Evolutionary conservation across 805 yeast genomes (phyloP).

Genomic region (Yarrowia porcina): DNA sequence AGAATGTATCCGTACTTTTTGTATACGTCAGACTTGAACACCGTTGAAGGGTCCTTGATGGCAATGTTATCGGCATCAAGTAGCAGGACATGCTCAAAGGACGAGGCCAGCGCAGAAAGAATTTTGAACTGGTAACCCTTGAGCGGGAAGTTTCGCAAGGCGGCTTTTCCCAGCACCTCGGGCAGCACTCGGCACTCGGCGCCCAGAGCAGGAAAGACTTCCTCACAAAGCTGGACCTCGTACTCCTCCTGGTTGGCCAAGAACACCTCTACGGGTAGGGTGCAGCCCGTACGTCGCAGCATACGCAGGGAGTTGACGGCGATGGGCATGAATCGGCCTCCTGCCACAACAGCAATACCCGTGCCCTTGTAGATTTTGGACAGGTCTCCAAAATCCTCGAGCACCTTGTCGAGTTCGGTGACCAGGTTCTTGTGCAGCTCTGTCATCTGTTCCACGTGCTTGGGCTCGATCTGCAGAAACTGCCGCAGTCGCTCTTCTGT

Average conservation of each 20-base stretch:
- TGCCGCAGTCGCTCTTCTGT: slow-evolving; percentile 52
- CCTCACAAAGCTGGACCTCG: slow-evolving; percentile 67
- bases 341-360: slow-evolving; percentile 72
- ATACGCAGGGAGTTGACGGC: slow-evolving; percentile 62
- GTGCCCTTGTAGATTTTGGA: slow-evolving; percentile 38
- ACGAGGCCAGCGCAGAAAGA: slow-evolving; percentile 65
- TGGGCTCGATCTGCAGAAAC: slow-evolving; percentile 47
- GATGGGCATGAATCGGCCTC: slow-evolving; percentile 73
- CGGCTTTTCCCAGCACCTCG: slow-evolving; percentile 56
- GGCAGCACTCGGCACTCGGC: slow-evolving; percentile 67
- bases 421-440: slow-evolving; percentile 49
- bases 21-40: slow-evolving; percentile 60
- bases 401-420: slow-evolving; percentile 36
- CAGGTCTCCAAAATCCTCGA: slow-evolving; percentile 1
- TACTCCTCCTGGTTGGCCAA: slow-evolving; percentile 69
- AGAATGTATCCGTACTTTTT: slow-evolving; percentile 49
- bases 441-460: slow-evolving; percentile 46
- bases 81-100: slow-evolving; percentile 66
- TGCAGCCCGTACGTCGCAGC: slow-evolving; percentile 62
- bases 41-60: slow-evolving; percentile 55
- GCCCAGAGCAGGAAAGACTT: slow-evolving; percentile 56
- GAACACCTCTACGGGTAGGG: slow-evolving; percentile 76
- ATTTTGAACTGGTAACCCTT: slow-evolving; percentile 68
- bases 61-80: slow-evolving; percentile 79
- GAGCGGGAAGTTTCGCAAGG: slow-evolving; percentile 49